phyloP scores from a whole-genome alignment of 1,139 yeast genomes.

The Zygosaccharomyces pseudobailii region DNA sequence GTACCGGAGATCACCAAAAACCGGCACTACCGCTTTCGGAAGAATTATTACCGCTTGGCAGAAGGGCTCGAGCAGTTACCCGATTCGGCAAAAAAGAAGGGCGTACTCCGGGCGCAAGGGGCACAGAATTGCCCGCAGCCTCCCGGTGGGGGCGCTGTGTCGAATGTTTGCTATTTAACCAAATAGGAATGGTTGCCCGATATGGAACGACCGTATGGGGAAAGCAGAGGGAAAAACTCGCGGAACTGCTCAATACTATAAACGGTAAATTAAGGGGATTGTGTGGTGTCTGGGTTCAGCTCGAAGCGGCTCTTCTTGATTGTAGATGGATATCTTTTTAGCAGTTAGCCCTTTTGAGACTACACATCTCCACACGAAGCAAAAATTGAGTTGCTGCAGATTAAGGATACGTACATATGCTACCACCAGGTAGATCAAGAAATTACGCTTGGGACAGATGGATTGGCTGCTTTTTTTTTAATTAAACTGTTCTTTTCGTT shows the following conservation, averaged over 20 bases:
- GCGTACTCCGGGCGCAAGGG: background rate
- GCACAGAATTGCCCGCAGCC: background rate
- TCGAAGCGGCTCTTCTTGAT: no score
- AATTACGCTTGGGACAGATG: no score
- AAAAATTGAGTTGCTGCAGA: no score
- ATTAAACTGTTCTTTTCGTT: no score
- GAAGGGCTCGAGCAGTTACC: conserved; percentile 2
- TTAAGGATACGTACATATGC: no score
- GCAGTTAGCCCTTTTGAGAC: no score
- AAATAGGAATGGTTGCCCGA: background rate
- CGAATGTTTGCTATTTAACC: background rate
- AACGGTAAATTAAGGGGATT: background rate
- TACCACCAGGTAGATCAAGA: no score
- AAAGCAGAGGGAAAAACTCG: background rate
- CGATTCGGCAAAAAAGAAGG: background rate
- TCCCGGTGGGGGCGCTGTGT: background rate
- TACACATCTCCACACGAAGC: no score
- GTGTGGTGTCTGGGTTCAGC: no score
- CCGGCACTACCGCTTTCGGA: background rate
- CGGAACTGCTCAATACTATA: background rate
- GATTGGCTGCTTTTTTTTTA: no score
- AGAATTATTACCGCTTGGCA: background rate
- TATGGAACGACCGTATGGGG: background rate
- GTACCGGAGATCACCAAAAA: conserved; percentile 4
- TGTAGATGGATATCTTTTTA: no score